phyloP scores from a whole-genome alignment of 257 asterid species.

The Nicotiana attenuata region DNA sequence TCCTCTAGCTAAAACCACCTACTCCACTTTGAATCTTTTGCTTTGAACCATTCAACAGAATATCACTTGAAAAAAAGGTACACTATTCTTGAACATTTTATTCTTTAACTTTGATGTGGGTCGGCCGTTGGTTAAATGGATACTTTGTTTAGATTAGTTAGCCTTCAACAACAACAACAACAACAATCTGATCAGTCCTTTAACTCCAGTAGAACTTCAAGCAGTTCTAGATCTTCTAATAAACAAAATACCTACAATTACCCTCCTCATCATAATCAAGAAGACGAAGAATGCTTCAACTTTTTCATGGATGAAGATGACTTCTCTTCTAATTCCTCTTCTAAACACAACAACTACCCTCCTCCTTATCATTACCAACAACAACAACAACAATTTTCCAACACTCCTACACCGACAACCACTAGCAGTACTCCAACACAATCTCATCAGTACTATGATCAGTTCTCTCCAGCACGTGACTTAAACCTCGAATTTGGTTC shows the following conservation, averaged over 20 bases:
- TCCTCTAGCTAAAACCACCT: constrained; percentile 16
- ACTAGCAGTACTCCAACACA: constrained; percentile 40
- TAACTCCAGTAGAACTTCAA: constrained; percentile 73
- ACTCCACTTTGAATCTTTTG: constrained; percentile 32
- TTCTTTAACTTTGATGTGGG: constrained; percentile 45
- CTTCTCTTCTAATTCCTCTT: constrained; percentile 72
- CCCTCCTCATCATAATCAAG: constrained; percentile 21
- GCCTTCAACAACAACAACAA: constrained; percentile 32
- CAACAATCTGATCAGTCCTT: constrained; percentile 61
- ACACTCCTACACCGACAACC: constrained; percentile 43
- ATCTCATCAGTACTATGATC: constrained; percentile 36
- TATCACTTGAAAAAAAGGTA: constrained; percentile 9
- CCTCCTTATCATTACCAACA: constrained; percentile 8
- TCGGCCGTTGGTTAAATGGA: constrained; percentile 59
- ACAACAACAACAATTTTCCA: constrained; percentile 20
- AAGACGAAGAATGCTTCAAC: constrained; percentile 93
- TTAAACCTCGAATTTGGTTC: constrained; percentile 53
- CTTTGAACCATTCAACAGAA: constrained; percentile 24
- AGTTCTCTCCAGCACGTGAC: constrained; percentile 37
- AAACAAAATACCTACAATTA: constrained; percentile 32
- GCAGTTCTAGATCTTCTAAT: constrained; percentile 66
- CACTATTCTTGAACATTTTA: constrained; percentile 6
- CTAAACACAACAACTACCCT: constrained; percentile 43
- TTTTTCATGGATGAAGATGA: constrained; percentile 96
- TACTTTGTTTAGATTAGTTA: constrained; percentile 89